Evolutionary conservation across 257 asterid genomes (phyloP).

Genomic region (Solanum pennellii): DNA sequence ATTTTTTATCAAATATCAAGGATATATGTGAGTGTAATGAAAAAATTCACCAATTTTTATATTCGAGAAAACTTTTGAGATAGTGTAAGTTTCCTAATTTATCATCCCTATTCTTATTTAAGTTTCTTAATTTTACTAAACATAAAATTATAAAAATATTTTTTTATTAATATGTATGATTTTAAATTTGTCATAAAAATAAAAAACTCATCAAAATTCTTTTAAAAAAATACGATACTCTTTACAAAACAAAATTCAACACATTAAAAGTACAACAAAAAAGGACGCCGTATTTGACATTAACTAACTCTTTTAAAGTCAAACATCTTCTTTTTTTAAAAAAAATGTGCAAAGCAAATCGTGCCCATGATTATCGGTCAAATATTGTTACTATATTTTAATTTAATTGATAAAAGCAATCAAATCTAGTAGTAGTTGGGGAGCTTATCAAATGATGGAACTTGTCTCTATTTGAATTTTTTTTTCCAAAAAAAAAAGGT

Average conservation of each 20-base stretch:
- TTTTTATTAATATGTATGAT: too few relatives aligned
- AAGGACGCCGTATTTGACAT: neutral
- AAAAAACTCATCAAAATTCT: neutral
- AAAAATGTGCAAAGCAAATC: neutral
- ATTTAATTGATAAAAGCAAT: neutral
- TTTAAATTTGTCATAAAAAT: too few relatives aligned
- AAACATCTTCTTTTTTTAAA: neutral
- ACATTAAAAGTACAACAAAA: neutral
- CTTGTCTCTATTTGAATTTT: too few relatives aligned
- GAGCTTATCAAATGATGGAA: neutral
- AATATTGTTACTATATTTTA: neutral
- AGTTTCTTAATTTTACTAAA: neutral
- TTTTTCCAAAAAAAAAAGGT: neutral
- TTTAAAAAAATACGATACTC: too few relatives aligned
- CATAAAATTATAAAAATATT: too few relatives aligned
- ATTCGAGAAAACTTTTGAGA: accelerated
- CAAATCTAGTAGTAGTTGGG: neutral
- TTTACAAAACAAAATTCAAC: neutral
- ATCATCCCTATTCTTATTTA: neutral
- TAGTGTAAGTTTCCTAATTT: too few relatives aligned
- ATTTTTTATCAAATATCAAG: too few relatives aligned
- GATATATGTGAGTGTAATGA: too few relatives aligned
- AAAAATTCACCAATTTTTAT: too few relatives aligned
- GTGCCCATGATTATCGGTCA: neutral
- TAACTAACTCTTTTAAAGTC: neutral